Evolutionary conservation across 2,329 filamentous ascomycete genomes (phyloP), one percentile per base, ranked within the genome.

Genomic region (Apiospora kogelbergensis): DNA sequence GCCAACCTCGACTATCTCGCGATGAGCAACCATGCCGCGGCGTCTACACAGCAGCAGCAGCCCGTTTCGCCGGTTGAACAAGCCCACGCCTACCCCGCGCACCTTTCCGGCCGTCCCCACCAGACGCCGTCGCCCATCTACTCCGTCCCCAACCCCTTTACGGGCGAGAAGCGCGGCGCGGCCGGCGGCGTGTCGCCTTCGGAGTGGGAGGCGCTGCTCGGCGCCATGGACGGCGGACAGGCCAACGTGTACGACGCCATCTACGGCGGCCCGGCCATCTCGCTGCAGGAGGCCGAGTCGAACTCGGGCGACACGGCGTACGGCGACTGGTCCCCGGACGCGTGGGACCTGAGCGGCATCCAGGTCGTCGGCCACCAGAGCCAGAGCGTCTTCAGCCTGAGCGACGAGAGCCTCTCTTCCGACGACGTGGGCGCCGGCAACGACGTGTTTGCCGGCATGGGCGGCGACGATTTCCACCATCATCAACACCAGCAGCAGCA

Each of bases 171-270:
- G 24, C 73, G 80, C 46, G 72, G 71, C 37, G 72, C 83, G 68
- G 72, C 73, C 75, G 71, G 78, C 3, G 81, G 80, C 20, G 85
- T 91, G 15, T 89, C 89, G 0, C 82, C 90, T 10, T 84, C 89
- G 0, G 93, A 96, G 74, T 97, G 94, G 94, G 94, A 97, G 78
- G 89, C 91, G 1, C 85, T 97, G 0, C 85, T 97, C 1, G 90
- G 91, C 4, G 91, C 91, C 26, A 89, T 97, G 78, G 94, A 97
- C 74, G 90, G 90, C 44, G 93, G 93, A 0, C 87, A 91, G 72
- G 89, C 90, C 67, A 97, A 95, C 76, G 91, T 97, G n/a, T 96
- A 93, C 79, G 91, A 94, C 76, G 91, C 90, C 48, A 93, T 94
- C 68, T 94, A 94, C 73, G 92, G 92, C 45, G 91, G 91, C 0